These are phyloP conservation scores for Pseudomonodictys pantanalensis DNA, from an alignment of 495 filamentous ascomycete species.

Conservation along the genomic window DNA sequence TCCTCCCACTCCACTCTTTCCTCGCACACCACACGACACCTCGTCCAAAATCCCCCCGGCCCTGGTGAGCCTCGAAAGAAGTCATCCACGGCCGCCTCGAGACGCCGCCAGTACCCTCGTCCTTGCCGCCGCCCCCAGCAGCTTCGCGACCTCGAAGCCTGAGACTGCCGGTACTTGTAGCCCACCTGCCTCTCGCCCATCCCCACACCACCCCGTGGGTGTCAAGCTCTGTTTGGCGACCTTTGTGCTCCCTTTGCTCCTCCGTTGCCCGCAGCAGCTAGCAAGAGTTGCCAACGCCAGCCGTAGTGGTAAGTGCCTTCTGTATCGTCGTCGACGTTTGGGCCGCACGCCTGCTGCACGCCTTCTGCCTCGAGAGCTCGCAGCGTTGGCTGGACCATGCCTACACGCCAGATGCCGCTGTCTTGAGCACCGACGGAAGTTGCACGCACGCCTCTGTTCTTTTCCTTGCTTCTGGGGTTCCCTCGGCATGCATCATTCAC, in stretches of 20 bases:
- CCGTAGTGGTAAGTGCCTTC: too few species aligned
- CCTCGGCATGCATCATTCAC: too few species aligned
- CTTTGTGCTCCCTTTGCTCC: not conserved
- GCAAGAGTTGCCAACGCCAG: too few species aligned
- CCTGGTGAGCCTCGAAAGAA: constrained; percentile 1
- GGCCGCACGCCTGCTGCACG: too few species aligned
- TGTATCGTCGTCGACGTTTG: too few species aligned
- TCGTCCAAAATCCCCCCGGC: constrained; percentile 10
- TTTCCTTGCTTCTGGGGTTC: too few species aligned
- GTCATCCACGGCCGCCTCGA: constrained; percentile 5
- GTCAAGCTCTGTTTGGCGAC: not conserved
- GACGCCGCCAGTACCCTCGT: constrained; percentile 9
- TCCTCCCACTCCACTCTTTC: not conserved
- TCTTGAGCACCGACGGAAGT: too few species aligned
- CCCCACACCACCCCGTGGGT: not conserved
- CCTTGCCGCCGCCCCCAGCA: constrained; percentile 11
- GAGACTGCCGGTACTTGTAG: constrained; percentile 9
- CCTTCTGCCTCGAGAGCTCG: too few species aligned
- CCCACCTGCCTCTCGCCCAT: constrained; percentile 1
- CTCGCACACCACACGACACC: constrained; percentile 16
- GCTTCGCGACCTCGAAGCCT: constrained; percentile 1
- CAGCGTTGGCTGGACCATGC: too few species aligned
- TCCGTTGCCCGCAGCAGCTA: not conserved
- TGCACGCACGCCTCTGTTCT: too few species aligned
- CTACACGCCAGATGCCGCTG: too few species aligned